A percentile compares a stretch with the other conserved stretches of the same genome.
phyloP scores from a whole-genome alignment of 2,329 filamentous ascomycete species.

The Thelonectria olida region DNA sequence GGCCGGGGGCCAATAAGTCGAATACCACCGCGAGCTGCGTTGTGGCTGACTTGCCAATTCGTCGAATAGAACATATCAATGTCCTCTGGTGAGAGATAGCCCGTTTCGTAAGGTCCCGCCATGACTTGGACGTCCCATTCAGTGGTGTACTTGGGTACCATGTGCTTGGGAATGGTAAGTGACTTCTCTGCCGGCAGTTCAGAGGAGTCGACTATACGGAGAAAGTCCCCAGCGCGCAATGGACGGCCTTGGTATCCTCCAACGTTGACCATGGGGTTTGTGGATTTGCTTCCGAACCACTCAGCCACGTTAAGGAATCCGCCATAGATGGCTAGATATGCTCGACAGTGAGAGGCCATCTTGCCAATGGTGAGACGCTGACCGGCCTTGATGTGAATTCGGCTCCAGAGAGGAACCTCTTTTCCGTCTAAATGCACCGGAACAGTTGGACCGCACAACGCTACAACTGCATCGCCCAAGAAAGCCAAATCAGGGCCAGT shows the following conservation, averaged over 20 bases:
- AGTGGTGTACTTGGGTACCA: conserved; percentile 17
- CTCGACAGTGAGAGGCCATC: conserved; percentile 57
- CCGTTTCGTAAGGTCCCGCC: conserved; percentile 44
- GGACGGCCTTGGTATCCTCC: conserved; percentile 68
- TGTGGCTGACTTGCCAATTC: conserved; percentile 69
- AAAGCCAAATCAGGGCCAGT: conserved; percentile 68
- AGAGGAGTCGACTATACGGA: conserved; percentile 11
- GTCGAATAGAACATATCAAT: conserved; percentile 66
- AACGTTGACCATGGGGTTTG: conserved; percentile 64
- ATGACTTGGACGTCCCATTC: conserved; percentile 38
- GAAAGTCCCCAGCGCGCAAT: conserved; percentile 51
- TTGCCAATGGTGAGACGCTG: conserved; percentile 61
- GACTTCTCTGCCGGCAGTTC: not conserved
- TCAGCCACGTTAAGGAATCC: conserved; percentile 54
- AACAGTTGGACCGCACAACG: conserved; percentile 65
- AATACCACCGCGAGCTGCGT: conserved; percentile 68
- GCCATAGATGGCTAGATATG: conserved; percentile 62
- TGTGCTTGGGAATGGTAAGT: not conserved
- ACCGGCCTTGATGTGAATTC: conserved; percentile 59
- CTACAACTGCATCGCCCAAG: conserved; percentile 60
- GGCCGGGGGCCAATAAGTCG: conserved; percentile 67
- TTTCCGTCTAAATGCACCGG: conserved; percentile 60
- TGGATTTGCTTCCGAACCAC: conserved; percentile 68
- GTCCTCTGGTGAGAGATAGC: conserved; percentile 52
- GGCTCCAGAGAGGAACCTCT: conserved; percentile 63